Percentiles rank a stretch among this genome's conserved stretches.
Conservation (phyloP, 2,329 filamentous ascomycete species). For the Venturia oleaginea region DNA sequence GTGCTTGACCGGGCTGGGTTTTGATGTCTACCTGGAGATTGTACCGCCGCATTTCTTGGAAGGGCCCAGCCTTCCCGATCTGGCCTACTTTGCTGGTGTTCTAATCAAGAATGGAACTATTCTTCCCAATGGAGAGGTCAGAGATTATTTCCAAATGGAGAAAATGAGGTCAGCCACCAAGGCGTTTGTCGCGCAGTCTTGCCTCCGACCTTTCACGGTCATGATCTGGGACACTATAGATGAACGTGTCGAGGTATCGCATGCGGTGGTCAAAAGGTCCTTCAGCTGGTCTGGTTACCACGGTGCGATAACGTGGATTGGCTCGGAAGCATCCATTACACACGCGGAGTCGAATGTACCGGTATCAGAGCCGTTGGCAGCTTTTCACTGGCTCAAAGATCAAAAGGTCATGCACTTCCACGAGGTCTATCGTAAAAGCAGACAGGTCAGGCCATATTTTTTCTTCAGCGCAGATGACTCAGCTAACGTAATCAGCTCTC, state of each 20-base stretch:
- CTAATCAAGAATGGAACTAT: conserved; percentile 29
- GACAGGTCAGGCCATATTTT: conserved; percentile 19
- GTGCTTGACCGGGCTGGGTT: conserved; percentile 23
- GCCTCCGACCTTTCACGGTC: conserved; percentile 26
- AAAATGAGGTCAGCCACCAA: conserved; percentile 31
- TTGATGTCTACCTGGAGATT: conserved; percentile 28
- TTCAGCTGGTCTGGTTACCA: conserved; percentile 31
- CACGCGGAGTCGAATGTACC: conserved; percentile 21
- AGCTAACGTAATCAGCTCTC: background rate
- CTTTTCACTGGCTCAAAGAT: conserved; percentile 30
- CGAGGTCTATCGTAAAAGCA: conserved; percentile 25
- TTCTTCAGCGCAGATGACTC: background rate
- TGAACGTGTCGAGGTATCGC: conserved; percentile 25
- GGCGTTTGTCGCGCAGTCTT: conserved; percentile 29
- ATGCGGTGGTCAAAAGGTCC: conserved; percentile 27
- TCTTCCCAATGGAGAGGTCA: conserved; percentile 25
- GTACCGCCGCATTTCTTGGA: conserved; percentile 27
- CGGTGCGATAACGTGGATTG: conserved; percentile 25
- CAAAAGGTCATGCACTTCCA: conserved; percentile 28
- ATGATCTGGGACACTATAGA: conserved; percentile 32
- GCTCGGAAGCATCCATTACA: conserved; percentile 21
- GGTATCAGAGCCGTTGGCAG: conserved; percentile 26
- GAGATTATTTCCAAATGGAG: conserved; percentile 31
- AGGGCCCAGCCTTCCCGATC: conserved; percentile 20
- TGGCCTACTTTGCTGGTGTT: conserved; percentile 24